Base-by-base conservation (phyloP, 2,329 filamentous ascomycete species). In the Paraphaeosphaeria sporulosa region DNA sequence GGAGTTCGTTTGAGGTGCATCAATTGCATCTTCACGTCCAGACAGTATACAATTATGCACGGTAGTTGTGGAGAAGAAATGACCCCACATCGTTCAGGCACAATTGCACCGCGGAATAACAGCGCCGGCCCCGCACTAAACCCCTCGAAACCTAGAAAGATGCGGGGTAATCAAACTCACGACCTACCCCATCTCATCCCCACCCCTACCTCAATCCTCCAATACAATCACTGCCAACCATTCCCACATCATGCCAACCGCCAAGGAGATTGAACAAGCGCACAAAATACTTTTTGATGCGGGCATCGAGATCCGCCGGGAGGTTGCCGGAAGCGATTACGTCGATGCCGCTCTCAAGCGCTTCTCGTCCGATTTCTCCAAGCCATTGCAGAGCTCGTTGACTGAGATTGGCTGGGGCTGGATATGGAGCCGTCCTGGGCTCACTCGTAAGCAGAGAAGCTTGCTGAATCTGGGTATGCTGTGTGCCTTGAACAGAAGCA, bases 401-500 rank as follows among this genome's bases (percentile, higher is more conserved):
- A 88, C 86, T 1, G 86, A 88, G 74, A 83, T 81, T 62, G 84
- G 84, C 74, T 89, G 86, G 87, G 86, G 86, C 19, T 81, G 80
- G 61, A 81, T 84, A 51, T 89, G 87, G 87, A 82, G 83, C 4
- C 82, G 87, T 7, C 86, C 85, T 0, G 87, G 86, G 0, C 40
- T 67, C 17, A 50, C 60, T 17, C 32, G 59, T 7, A 65, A 67
- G 59, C 66, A 68, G 52, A 82, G 85, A 61, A 82, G 86, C 52
- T 84, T 89, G 57, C 74, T 89, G 32, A 88, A 88, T 68, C 82
- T 89, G 32, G 86, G 82, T 27, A 87, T 89, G 82, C 75, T 89
- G 40, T 84, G 83, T 67, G 85, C 85, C 5, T 77, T 87, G 64
- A 87, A 87, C 67, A 78, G 83, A 6, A 77, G 75, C 13, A 81